Base-by-base conservation (phyloP, 78 protist genomes). In the Isochrysis galbana region DNA sequence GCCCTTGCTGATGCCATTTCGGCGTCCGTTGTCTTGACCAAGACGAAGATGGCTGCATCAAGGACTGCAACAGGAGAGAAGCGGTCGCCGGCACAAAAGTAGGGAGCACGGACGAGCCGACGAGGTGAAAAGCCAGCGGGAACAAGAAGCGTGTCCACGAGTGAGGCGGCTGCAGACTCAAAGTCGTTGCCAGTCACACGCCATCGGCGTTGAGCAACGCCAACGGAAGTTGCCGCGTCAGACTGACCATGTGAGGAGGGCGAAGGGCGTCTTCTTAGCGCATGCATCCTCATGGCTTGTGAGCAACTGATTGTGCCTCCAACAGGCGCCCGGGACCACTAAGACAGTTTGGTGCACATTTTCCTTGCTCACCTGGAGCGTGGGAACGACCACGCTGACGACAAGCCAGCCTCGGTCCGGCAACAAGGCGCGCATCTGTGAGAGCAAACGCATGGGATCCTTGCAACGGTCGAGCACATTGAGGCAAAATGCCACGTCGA, bases 401-500 rank as follows among this genome's bases (percentile, higher is more conserved):
- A 77, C 84, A 46, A 77, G 84, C 47, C 10, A 21, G 46, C 84
- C 84, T 41, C 26, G n/a, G 1, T 25, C 47, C 46, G 84, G 47
- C 29, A 77, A 46, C 34, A 77, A 29, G 47, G 23, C 44, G 84
- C 5, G 82, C 39, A 72, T 19, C 36, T 23, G 41, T 3, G 17
- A 1, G 47, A 77, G 46, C 84, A 77, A 39, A 11, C 32, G 47
- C 17, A 21, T 0, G 1, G 84, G 84, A 17, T 77, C 84, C 84
- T 77, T 77, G 84, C 84, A 77, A 17, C 84, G 84, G 46, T 77
- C 84, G 46, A 77, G 84, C 46, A 77, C 84, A 46, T 77, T 77
- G 46, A 77, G 84, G 44, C 5, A 22, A 46, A 77, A 77, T 26
- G n/a, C 46, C 29, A 39, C 84, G 84, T 77, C 84, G 84, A 77